Evolutionary conservation across 495 filamentous ascomycete genomes (phyloP).

Genomic region (Parmelia sp.): DNA sequence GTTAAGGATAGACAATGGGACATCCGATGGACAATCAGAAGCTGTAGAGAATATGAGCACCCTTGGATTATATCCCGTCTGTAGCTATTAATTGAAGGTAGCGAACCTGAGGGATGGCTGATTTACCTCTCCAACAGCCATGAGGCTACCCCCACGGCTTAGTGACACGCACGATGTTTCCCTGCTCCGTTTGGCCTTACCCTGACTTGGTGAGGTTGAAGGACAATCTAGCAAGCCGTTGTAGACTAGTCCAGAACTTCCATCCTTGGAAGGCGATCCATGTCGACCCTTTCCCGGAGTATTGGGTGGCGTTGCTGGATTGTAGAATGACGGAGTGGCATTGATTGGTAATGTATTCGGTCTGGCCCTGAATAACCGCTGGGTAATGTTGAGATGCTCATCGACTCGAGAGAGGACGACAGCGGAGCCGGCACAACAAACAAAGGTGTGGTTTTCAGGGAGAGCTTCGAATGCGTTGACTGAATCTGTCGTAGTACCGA

Average conservation of each 20-base stretch:
- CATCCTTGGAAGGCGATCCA: conserved; percentile 31
- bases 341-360: conserved; percentile 69
- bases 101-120: not conserved
- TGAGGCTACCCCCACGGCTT: conserved; percentile 79
- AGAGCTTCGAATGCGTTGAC: conserved; percentile 82
- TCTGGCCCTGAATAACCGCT: conserved; percentile 84
- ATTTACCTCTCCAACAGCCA: conserved; percentile 83
- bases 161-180: conserved; percentile 93
- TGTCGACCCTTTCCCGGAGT: conserved; percentile 39
- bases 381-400: conserved; percentile 60
- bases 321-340: conserved; percentile 46
- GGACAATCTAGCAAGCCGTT: conserved; percentile 21
- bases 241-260: not conserved
- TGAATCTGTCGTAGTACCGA: conserved; percentile 79
- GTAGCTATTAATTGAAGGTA: conserved; percentile 24
- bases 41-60: conserved; percentile 81
- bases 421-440: conserved; percentile 87
- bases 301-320: conserved; percentile 54
- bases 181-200: conserved; percentile 61
- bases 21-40: conserved; percentile 67
- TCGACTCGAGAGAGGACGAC: conserved; percentile 82
- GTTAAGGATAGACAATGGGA: conserved; percentile 73
- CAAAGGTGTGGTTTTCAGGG: conserved; percentile 63
- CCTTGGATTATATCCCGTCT: conserved; percentile 87
- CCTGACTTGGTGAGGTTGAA: conserved; percentile 50